Evolutionary conservation across 768 basidiomycete species (phyloP), one percentile per base, ranked within the genome.

Genomic region (Panus rudis): DNA sequence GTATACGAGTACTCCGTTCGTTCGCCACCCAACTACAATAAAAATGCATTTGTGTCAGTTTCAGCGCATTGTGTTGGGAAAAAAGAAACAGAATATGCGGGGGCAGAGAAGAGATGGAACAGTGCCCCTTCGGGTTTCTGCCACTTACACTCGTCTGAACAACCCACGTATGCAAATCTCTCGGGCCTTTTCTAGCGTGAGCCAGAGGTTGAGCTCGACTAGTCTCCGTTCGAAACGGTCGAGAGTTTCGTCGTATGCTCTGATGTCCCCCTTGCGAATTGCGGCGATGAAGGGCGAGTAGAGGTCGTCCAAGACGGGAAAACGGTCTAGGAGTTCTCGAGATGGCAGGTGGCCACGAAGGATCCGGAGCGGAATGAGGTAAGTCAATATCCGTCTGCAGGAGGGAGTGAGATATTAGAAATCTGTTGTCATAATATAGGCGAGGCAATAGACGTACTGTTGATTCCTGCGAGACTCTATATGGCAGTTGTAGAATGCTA

Each of bases 271-370:
- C 14, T 61, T 59, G 21, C 79, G 76, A 50, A 96, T 85, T 4
- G 93, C 90, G 14, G 63, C 46, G 45, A 91, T 73, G 63, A 98
- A 97, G 0, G 92, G 90, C 3, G 68, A 56, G 64, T 84, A 97
- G 3, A 97, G 63, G 37, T 81, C 74, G 34, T 74, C 61, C 16
- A 97, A 69, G 4, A 77, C 68, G 1, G 89, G 84, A 61, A 89
- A 92, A 4, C 79, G 77, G 23, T 72, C 52, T 51, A 94, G 66
- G 17, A 98, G 72, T 43, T 73, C 74, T 25, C 62, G 51, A 0
- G 91, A 82, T 10, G 94, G 94, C 22, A 96, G 73, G 48, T 88
- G 82, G 3, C 94, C 96, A 46, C 80, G 81, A 31, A 96, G 69
- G 30, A 99, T 80, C 14, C 87, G 84, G 12, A 98, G 72, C 0